Evolutionary conservation across 2,329 filamentous ascomycete species (phyloP), one percentile per base, ranked within the genome.

Genomic region (Coleophoma cylindrospora): DNA sequence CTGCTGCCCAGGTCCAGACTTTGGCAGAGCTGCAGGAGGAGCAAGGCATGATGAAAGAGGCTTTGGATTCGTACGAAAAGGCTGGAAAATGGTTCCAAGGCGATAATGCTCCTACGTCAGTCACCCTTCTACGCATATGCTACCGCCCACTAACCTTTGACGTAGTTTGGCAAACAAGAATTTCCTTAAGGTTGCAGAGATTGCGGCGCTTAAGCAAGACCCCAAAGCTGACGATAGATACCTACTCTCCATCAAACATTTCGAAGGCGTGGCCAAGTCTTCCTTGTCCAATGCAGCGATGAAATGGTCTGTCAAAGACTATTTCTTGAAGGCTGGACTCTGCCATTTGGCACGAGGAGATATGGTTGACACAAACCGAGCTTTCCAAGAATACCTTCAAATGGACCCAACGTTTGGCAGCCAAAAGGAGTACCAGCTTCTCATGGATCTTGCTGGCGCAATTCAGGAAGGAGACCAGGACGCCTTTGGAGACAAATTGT

Each of bases 231-330:
- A 27, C 21, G 21, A 44, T 17, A 22, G 40, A n/a, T 96, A 95
- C 74, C 84, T 85, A 73, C 89, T 86, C 69, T 82, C 90, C 50
- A 89, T 91, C 60, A 79, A 86, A 55, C 79, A 85, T 59, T 96
- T 87, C 72, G 92, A 97, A 68, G 84, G 86, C 63, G 89, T 96
- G 45, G 87, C 90, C 40, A 78, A 81, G 50, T 79, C 81, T 40
- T 87, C 86, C 34, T 84, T 96, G 61, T 84, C 84, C 69, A 96
- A 95, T 75, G 94, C 95, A 68, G 76, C 96, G 51, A 92, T 95
- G 88, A 88, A 86, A 66, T 95, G 89, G 81, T 89, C 83, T 44
- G 90, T 97, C 56, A 97, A 96, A 71, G 91, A 96, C 58, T 96
- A 96, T 72, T 85, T 96, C 64, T 79, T 97, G 64, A 96, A 96